Percentiles rank a stretch among this genome's conserved stretches.
Conservation (phyloP, 345 rosid genomes). For the Carallia pectinifolia region DNA sequence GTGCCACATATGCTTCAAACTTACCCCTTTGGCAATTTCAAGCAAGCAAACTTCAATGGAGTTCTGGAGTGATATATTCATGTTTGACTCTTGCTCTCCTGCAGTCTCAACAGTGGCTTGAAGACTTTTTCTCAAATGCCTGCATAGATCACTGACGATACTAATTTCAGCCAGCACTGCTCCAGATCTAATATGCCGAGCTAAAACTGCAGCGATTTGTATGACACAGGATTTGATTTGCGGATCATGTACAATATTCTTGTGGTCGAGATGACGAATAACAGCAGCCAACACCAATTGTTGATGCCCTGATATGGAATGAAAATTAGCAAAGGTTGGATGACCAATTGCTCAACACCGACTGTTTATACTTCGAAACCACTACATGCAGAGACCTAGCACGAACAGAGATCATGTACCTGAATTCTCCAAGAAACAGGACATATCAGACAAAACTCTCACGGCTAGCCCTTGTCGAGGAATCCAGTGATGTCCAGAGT, state of each 20-base stretch:
- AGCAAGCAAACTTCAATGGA: constrained; percentile 91
- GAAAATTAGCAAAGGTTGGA: constrained; percentile 17
- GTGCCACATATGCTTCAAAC: constrained; percentile 5
- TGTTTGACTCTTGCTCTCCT: constrained; percentile 64
- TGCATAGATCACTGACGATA: constrained; percentile 84
- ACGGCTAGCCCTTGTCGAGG: constrained; percentile 71
- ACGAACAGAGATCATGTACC: constrained; percentile 36
- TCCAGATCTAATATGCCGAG: constrained; percentile 70
- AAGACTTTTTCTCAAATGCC: constrained; percentile 90
- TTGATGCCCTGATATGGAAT: constrained; percentile 56
- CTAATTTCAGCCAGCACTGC: constrained; percentile 63
- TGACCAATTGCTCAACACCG: not conserved
- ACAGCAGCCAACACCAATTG: constrained; percentile 72
- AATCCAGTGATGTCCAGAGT: constrained; percentile 71
- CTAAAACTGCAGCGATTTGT: constrained; percentile 75
- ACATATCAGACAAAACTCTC: constrained; percentile 71
- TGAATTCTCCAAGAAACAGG: constrained; percentile 60
- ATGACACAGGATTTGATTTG: constrained; percentile 63
- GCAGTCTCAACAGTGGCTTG: constrained; percentile 65
- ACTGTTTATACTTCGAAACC: not conserved
- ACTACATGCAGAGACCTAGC: not conserved
- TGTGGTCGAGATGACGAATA: constrained; percentile 87
- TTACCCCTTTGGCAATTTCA: constrained; percentile 88
- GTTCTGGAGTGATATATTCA: constrained; percentile 68
- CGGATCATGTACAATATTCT: constrained; percentile 76